A percentile compares a stretch with the other conserved stretches of the same genome.
phyloP scores from a whole-genome alignment of 2,329 filamentous ascomycete species.

The Fusarium sp. region DNA sequence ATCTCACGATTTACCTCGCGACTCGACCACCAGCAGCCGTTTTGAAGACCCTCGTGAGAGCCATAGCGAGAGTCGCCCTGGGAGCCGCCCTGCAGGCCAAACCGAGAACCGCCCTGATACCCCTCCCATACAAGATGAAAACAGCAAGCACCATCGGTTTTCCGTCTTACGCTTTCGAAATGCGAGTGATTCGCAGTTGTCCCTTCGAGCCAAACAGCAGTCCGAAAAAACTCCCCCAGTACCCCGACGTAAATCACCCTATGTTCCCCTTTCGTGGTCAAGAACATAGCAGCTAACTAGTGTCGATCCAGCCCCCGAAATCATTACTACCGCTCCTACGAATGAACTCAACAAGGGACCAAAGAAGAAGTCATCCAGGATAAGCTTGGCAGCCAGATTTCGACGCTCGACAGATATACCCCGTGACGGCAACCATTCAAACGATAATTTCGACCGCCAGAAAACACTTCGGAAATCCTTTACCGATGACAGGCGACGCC shows the following conservation, averaged over 20 bases:
- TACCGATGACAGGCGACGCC: conserved; percentile 53
- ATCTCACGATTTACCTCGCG: conserved; percentile 42
- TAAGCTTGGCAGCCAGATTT: conserved; percentile 64
- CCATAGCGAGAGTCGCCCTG: conserved; percentile 25
- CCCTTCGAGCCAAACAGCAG: conserved; percentile 77
- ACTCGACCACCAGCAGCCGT: conserved; percentile 22
- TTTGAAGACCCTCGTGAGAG: conserved; percentile 11
- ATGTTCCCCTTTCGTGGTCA: conserved; percentile 2
- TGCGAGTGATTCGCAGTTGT: conserved; percentile 91
- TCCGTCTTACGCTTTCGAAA: conserved; percentile 86
- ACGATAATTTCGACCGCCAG: conserved; percentile 29
- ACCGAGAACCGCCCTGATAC: conserved; percentile 54
- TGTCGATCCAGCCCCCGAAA: conserved; percentile 67
- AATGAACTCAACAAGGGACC: conserved; percentile 64
- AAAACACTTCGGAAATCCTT: conserved; percentile 55
- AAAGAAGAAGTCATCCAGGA: conserved; percentile 66
- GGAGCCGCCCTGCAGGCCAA: conserved; percentile 13
- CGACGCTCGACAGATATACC: conserved; percentile 63
- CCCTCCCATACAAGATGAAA: conserved; percentile 66
- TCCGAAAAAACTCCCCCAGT: conserved; percentile 66
- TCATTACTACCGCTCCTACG: conserved; percentile 93
- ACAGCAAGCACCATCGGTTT: conserved; percentile 69
- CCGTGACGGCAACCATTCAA: conserved; percentile 45
- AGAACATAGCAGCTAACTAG: conserved; percentile 27
- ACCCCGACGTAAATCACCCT: conserved; percentile 63